phyloP scores from a whole-genome alignment of 208 protist genomes.

The Trypanosoma boissoni region DNA sequence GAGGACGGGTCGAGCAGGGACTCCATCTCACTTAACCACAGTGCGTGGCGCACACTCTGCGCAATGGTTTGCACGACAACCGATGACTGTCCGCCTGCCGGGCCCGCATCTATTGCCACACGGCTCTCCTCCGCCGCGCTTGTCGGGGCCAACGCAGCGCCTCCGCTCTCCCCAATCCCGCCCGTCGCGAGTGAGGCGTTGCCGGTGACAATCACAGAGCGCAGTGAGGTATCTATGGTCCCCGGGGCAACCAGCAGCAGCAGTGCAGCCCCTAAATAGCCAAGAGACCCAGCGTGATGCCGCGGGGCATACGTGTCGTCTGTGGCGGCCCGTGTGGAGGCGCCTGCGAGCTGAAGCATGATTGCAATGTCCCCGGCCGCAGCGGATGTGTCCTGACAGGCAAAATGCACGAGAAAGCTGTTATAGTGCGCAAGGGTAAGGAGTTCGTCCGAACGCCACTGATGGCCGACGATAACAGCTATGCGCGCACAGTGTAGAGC shows the following conservation, averaged over 20 bases:
- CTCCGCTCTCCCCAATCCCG: not conserved
- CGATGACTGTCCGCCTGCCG: conserved; percentile 17
- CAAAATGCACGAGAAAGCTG: conserved; percentile 51
- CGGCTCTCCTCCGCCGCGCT: not conserved
- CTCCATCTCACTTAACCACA: conserved; percentile 56
- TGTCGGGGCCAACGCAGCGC: not conserved
- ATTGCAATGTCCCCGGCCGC: conserved; percentile 81
- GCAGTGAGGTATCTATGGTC: conserved; percentile 50
- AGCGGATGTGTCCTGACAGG: conserved; percentile 42
- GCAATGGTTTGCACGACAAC: conserved; percentile 48
- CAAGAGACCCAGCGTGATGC: conserved; percentile 39
- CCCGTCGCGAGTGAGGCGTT: conserved; percentile 6
- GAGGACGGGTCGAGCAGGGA: conserved; percentile 43
- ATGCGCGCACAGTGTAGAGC: conserved; percentile 61
- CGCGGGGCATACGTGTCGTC: conserved; percentile 13
- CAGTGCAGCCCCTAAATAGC: conserved; percentile 57
- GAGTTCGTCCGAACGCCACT: conserved; percentile 59
- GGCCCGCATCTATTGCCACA: not conserved
- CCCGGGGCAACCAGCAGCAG: conserved; percentile 66
- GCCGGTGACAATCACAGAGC: conserved; percentile 33
- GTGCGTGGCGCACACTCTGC: conserved; percentile 51
- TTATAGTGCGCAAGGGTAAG: conserved; percentile 76
- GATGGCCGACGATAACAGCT: conserved; percentile 70
- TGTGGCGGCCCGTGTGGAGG: conserved; percentile 10
- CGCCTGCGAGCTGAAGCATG: conserved; percentile 56